Base-by-base conservation (phyloP, 208 protist genomes). In the Trypanosoma congolense region DNA sequence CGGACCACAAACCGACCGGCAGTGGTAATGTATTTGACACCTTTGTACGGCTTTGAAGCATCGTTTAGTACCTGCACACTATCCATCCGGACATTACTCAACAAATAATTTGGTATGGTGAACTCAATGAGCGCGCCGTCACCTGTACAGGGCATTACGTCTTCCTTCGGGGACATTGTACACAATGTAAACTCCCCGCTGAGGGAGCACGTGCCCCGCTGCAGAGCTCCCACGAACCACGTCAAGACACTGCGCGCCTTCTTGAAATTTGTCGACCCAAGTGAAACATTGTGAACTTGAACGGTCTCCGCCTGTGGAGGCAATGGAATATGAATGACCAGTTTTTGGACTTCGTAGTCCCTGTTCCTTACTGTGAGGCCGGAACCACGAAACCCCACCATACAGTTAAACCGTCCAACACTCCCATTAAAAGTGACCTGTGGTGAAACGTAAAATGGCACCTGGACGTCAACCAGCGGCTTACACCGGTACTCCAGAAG, bases 361-460 rank as follows among this genome's bases (percentile, higher is more conserved):
- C 63, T 75, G 26, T 60, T 69, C 28, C 65, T 70, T 49, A 49
- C 49, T 35, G 46, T 28, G 5, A 33, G 0, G 22, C 53, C 64
- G 29, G 38, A 59, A 31, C 52, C 51, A 40, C 76, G 80, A 30
- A 87, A 50, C 19, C 90, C 89, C 10, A 75, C 80, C 87, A 96
- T 92, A 65, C 92, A 95, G 68, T 75, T 77, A 54, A 96, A 85
- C 24, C 92, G 77, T 16, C 92, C 92, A 41, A 65, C 55, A 6
- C 33, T 73, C 1, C 63, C 41, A 41, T 80, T 61, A 63, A 91
- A 89, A 30, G 75, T 80, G 26, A 96, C 73, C 70, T 96, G 87
- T 35, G 88, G 92, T 1, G 80, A 82, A 12, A 96, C 83, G 51
- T 95, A 96, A 51, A 96, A 95, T 6, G 92, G 86, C 0, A 75